Evolutionary conservation across 768 basidiomycete species (phyloP), one percentile per base, ranked within the genome.

Genomic region (Vishniacozyma victoriae): DNA sequence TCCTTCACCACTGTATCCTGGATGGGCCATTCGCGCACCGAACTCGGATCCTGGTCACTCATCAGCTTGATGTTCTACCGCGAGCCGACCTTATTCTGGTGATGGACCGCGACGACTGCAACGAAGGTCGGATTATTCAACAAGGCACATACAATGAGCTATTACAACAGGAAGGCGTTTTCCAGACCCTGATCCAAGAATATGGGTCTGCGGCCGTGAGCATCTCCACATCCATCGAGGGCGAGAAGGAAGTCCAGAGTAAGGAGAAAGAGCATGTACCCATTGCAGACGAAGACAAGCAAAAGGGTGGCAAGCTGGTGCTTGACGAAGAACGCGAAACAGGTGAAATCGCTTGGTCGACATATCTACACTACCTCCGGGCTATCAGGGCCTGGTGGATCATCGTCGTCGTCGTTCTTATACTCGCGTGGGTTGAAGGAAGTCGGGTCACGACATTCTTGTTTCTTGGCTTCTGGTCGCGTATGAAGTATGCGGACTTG

Each of bases 381-480:
- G 76, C 66, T 41, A 79, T 77, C 35, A 81, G 81, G 9, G 76
- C 39, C 14, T 40, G 77, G 7, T n/a, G 79, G 12, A 80, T 73
- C 64, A 59, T 67, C 5, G 77, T 80, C 1, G 20, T 78, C 15
- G 72, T 84, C 11, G 41, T 79, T 0, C 15, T 68, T 0, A 57
- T 80, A 16, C 64, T 84, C 6, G 54, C 75, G 2, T 35, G 82
- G 0, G 69, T 69, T 12, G 80, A 86, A 62, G 76, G 63, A 3
- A 73, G 79, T 9, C 72, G 75, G 55, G 84, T 86, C 18, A 80
- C 77, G 1, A 82, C 79, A 57, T 82, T 78, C 31, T 60, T 87
- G 6, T 81, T 84, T 73, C 76, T 87, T 14, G 84, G 84, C 0
- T 85, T 82, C 57, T 87, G 85, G 85, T 82, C 82, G 0, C 75